A percentile compares a stretch with the other conserved stretches of the same genome.
These are phyloP conservation scores for Dinochytrium kinnereticum DNA, from an alignment of 371 early-diverging fungal species.

Conservation along the genomic window DNA sequence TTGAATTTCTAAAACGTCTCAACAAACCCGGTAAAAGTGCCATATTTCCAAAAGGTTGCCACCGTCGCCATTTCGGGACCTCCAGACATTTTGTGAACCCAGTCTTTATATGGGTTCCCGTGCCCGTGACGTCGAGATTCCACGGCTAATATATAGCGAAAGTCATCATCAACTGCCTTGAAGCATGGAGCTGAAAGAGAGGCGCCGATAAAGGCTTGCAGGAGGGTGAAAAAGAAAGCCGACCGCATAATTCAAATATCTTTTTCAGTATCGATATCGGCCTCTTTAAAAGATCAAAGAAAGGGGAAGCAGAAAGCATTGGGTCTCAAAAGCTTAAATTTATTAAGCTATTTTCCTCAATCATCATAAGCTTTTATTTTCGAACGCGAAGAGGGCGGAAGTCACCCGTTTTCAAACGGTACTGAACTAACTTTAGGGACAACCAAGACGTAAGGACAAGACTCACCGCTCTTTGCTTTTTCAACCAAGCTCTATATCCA, in stretches of 20 bases:
- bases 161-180: background rate
- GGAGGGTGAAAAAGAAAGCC: too few relatives aligned
- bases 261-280: too few relatives aligned
- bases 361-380: background rate
- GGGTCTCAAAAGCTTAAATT: too few relatives aligned
- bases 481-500: conserved; percentile 87
- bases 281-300: too few relatives aligned
- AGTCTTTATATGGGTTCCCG: background rate
- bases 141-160: background rate
- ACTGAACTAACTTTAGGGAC: background rate
- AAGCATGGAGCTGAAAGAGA: background rate
- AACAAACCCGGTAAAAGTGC: conserved; percentile 22
- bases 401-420: background rate
- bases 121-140: background rate
- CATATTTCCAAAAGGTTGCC: conserved; percentile 16
- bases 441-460: conserved; percentile 1
- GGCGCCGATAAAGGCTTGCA: too few relatives aligned
- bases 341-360: too few relatives aligned
- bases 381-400: background rate
- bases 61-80: background rate
- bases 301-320: too few relatives aligned
- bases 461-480: conserved; percentile 72
- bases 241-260: too few relatives aligned
- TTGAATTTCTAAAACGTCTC: background rate
- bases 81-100: background rate